Evolutionary conservation across 768 basidiomycete species (phyloP), one percentile per base, ranked within the genome.

Genomic region (Hericium rajendrae): DNA sequence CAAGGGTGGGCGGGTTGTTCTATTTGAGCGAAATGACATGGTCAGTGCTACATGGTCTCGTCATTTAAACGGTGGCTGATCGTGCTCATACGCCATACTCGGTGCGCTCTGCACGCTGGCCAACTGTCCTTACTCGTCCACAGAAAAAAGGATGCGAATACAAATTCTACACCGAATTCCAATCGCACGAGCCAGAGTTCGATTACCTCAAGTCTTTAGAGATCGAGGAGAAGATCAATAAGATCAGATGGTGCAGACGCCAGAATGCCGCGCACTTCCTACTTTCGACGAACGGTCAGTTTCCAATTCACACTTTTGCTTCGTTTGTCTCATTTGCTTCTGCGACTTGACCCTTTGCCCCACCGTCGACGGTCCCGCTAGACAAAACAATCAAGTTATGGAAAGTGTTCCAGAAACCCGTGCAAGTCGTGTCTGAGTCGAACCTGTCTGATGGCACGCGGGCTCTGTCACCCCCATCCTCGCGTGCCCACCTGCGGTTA

Each of bases 161-260:
- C 84, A 98, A 97, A 73, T 99, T 99, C 74, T 98, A 98, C 73
- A 99, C 97, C 53, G 97, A 99, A 74, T 97, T 98, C 71, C 97
- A 99, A 79, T 94, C 92, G 49, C 97, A 99, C 71, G 97, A 99
- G 72, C 97, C 97, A 56, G 97, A 99, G 72, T 99, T 99, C 72
- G 97, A 99, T 77, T 99, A 99, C 73, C 85, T 99, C 69, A 99
- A 99, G 80, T 97, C 93, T 22, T 79, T 99, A 65, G 97, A 99
- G 81, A 99, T 99, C 73, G 97, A 99, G 75, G 97, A 99, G 82
- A 99, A 99, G 87, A 99, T 99, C 79, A 99, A 99, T 79, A 91
- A 97, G 84, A 99, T 99, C 83, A 92, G 94, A 72, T 99, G 97
- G 97, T 97, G 94, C 79, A 94, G 86, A 77, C 83, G 97, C 62